Percentiles rank a stretch among this genome's conserved stretches.
These are phyloP conservation scores for Malbranchea zuffiana DNA, from an alignment of 2,329 filamentous ascomycete genomes.

Conservation along the genomic window DNA sequence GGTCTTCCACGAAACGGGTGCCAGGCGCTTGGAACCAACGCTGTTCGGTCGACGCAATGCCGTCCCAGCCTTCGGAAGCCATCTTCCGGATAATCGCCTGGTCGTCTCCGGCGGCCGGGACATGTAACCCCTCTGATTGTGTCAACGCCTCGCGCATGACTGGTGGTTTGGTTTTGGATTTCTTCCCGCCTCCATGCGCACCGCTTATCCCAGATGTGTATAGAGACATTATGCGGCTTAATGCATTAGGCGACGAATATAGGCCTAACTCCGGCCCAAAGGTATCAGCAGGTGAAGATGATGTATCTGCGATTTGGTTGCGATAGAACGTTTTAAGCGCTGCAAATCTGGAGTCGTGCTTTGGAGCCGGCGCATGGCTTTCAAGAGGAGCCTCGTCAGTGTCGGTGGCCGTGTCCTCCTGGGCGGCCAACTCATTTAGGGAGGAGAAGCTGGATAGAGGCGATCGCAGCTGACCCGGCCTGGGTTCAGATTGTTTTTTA, in stretches of 20 bases:
- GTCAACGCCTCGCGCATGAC: conserved; percentile 71
- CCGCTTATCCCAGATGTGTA: conserved; percentile 57
- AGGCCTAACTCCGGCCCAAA: conserved; percentile 38
- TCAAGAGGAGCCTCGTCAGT: conserved; percentile 23
- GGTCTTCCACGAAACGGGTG: conserved; percentile 56
- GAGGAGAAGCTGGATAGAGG: conserved; percentile 28
- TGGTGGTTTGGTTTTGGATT: conserved; percentile 54
- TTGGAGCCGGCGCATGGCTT: conserved; percentile 35
- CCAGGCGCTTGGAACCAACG: conserved; percentile 39
- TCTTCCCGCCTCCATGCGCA: conserved; percentile 44
- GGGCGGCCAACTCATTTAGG: conserved; percentile 11
- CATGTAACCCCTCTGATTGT: conserved; percentile 58
- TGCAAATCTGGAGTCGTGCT: conserved; percentile 58
- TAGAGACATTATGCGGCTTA: conserved; percentile 82
- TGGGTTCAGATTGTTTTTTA: conserved; percentile 32
- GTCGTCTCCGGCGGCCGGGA: conserved; percentile 51
- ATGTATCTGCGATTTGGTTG: conserved; percentile 57
- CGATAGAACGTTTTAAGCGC: conserved; percentile 73
- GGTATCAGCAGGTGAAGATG: conserved; percentile 41
- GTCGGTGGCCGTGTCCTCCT: conserved; percentile 20
- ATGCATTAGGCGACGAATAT: conserved; percentile 64
- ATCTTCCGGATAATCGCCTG: conserved; percentile 50
- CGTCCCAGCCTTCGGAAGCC: conserved; percentile 50
- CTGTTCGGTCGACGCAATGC: conserved; percentile 48
- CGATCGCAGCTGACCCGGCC: conserved; percentile 23